These are phyloP conservation scores for Gremmenia infestans DNA, from an alignment of 2,329 filamentous ascomycete genomes.

Conservation along the genomic window DNA sequence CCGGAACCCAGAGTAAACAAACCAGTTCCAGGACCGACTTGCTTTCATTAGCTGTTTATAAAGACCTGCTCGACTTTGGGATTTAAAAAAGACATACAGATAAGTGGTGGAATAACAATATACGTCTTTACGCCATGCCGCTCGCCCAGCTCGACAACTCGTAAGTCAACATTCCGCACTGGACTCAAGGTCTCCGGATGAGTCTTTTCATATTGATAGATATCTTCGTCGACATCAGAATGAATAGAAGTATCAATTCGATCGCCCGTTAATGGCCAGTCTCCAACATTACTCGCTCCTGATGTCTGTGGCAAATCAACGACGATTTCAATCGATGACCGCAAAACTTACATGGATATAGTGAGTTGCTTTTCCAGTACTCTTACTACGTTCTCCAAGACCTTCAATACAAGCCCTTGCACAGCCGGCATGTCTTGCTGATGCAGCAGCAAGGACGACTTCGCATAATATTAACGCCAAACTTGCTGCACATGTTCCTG, in stretches of 20 bases:
- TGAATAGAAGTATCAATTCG: conserved; percentile 33
- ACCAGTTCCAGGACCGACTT: conserved; percentile 38
- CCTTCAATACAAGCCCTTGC: conserved; percentile 40
- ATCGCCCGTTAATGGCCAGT: conserved; percentile 35
- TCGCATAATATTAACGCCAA: neutral
- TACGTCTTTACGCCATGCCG: conserved; percentile 39
- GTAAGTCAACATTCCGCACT: conserved; percentile 39
- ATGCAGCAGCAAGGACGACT: conserved; percentile 41
- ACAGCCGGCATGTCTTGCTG: conserved; percentile 34
- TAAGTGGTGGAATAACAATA: conserved; percentile 42
- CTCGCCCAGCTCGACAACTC: conserved; percentile 37
- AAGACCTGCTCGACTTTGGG: neutral
- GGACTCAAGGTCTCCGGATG: conserved; percentile 37
- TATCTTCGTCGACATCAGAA: conserved; percentile 38
- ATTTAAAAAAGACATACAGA: conserved; percentile 30
- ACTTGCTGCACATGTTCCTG: too few relatives aligned
- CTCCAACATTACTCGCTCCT: conserved; percentile 28
- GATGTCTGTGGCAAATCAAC: neutral
- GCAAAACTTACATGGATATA: conserved; percentile 35
- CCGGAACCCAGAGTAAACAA: conserved; percentile 37
- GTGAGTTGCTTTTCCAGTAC: conserved; percentile 33
- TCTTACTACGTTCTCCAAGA: conserved; percentile 35
- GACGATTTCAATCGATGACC: neutral
- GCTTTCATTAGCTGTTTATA: neutral
- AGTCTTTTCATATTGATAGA: conserved; percentile 38